Evolutionary conservation across 495 filamentous ascomycete species (phyloP).

Genomic region (Parathielavia hyrcaniae): DNA sequence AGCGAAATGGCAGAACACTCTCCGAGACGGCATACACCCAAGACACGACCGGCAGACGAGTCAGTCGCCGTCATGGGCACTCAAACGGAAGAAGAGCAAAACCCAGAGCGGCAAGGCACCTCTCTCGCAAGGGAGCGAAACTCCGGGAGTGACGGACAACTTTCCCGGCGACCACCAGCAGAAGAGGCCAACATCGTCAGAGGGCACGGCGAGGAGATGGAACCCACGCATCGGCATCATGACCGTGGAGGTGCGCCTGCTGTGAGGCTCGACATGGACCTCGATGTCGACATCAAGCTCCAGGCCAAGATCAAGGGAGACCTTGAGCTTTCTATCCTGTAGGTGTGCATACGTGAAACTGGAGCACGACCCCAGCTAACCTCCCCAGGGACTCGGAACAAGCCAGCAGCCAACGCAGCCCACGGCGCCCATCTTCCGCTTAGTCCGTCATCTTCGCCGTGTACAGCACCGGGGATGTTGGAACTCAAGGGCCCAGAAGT

Average conservation of each 20-base stretch:
- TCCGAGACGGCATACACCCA: background rate
- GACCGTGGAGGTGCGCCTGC: constrained; percentile 24
- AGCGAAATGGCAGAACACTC: background rate
- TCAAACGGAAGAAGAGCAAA: background rate
- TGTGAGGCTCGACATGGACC: constrained; percentile 27
- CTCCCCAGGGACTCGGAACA: background rate
- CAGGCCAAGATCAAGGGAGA: constrained; percentile 29
- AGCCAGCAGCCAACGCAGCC: background rate
- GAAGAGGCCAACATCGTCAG: background rate
- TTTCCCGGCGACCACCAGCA: background rate
- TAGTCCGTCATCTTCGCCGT: no score
- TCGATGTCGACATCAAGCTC: constrained; percentile 30
- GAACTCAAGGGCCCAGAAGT: no score
- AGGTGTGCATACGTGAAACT: constrained; percentile 1
- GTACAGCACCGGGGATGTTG: no score
- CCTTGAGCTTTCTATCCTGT: constrained; percentile 26
- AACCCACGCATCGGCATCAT: background rate
- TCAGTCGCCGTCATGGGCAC: background rate
- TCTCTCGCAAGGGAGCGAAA: background rate
- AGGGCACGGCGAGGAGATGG: background rate
- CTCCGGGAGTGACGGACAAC: background rate
- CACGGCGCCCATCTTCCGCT: background rate
- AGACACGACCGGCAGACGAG: background rate
- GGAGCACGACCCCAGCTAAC: background rate
- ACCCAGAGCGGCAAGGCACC: background rate